Evolutionary conservation across 1,139 yeast species (phyloP), one percentile per base, ranked within the genome.

Genomic region (Nakaseomyces delphensis): DNA sequence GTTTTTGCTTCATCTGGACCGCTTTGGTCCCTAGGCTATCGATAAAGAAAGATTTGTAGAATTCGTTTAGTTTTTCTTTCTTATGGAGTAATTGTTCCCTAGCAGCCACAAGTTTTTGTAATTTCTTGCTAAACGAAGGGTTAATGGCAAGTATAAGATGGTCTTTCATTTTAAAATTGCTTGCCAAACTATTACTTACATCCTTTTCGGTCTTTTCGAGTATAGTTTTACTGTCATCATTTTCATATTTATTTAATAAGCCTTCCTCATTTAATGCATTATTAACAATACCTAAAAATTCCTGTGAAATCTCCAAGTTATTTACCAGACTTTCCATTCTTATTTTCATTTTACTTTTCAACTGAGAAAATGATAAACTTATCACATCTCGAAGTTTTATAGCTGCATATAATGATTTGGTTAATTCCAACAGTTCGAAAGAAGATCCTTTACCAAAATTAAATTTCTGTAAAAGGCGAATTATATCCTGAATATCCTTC

Each of bases 381-480:
- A 59, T 19, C 19, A 42, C 43, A 0, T 27, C 31, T 4, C 47
- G 41, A 9, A 62, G 45, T 2, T 44, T 45, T 16, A 35, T 32
- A 2, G 58, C 57, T 1, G 52, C 43, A 14, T 53, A 51, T 4
- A 76, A 56, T 0, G 76, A 68, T 15, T 59, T 57, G 0, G 76
- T 70, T 5, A 74, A 52, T 14, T 68, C 64, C 2, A 72, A 53
- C 36, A 76, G 53, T 38, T 75, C 79, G 15, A 64, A 45, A 0
- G 75, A 69, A 19, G 64, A 67, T 0, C 73, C 73, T 39, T 67
- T 62, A 7, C 70, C 70, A 45, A 73, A 59, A 8, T 70, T 62
- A 40, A 76, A 61, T 41, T 76, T 66, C 52, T 81, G 83, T 3
- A 80, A 52, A 8, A 76, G 66, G 44, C 86, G 68, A 14, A 69